These are phyloP conservation scores for Rhizophagus sp. DNA, from an alignment of 192 early-diverging fungal species.

Conservation along the genomic window DNA sequence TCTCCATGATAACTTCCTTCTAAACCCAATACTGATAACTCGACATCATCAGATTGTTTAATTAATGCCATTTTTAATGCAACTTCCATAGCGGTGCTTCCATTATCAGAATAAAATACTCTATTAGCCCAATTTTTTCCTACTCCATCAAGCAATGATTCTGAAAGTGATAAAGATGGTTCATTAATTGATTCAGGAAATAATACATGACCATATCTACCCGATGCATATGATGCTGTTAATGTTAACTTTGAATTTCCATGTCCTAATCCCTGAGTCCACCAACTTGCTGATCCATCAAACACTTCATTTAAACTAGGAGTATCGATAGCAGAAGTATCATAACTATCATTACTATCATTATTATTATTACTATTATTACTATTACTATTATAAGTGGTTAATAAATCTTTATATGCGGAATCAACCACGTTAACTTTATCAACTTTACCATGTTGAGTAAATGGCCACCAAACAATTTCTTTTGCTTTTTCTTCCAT, in stretches of 20 bases:
- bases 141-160: slow-evolving; percentile 54
- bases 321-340: too few relatives aligned
- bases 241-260: slow-evolving; percentile 59
- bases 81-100: slow-evolving; percentile 79
- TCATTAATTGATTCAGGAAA: slow-evolving; percentile 74
- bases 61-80: slow-evolving; percentile 79
- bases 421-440: slow-evolving; percentile 75
- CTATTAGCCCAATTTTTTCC: slow-evolving; percentile 63
- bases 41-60: slow-evolving; percentile 35
- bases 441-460: slow-evolving; percentile 62
- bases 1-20: slow-evolving; percentile 86
- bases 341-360: too few relatives aligned
- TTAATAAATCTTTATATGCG: slow-evolving; percentile 65
- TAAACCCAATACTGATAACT: slow-evolving; percentile 55
- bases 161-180: slow-evolving; percentile 60
- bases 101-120: slow-evolving; percentile 83
- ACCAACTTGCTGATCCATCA: slow-evolving; percentile 81
- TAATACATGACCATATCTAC: slow-evolving; percentile 80
- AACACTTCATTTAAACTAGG: slow-evolving; percentile 50
- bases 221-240: slow-evolving; percentile 65
- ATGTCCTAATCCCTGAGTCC: slow-evolving; percentile 81
- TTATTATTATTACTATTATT: not conserved
- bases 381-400: slow-evolving; percentile 47
- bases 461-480: slow-evolving; percentile 82
- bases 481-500: slow-evolving; percentile 53